Evolutionary conservation across 176 grass and related monocot species (phyloP).

Genomic region (Leersia perrieri): DNA sequence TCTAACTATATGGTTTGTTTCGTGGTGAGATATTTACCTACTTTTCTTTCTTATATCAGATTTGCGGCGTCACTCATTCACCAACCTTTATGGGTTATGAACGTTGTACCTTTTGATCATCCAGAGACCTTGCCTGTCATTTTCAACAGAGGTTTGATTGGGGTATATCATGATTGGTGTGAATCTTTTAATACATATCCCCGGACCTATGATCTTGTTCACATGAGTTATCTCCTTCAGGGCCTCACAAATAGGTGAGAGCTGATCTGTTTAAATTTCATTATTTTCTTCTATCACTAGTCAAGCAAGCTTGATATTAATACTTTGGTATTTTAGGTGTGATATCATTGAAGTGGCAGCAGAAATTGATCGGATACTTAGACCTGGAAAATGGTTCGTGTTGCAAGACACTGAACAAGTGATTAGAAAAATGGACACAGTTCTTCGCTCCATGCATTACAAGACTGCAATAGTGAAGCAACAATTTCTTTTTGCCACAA

Average conservation of each 20-base stretch:
- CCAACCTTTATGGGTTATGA: constrained; percentile 90
- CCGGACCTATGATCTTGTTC: constrained; percentile 89
- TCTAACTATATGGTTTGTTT: constrained; percentile 5
- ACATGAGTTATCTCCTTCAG: constrained; percentile 65
- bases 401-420: constrained; percentile 55
- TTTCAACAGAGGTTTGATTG: constrained; percentile 92
- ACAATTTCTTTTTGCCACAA: constrained; percentile 72
- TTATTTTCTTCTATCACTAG: not conserved
- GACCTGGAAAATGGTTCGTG: constrained; percentile 80
- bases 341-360: constrained; percentile 58
- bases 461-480: constrained; percentile 50
- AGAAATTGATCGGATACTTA: constrained; percentile 88
- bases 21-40: constrained; percentile 16
- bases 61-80: constrained; percentile 72
- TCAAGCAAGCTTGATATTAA: constrained; percentile 3
- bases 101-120: constrained; percentile 60
- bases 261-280: not conserved
- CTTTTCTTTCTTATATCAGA: constrained; percentile 47
- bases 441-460: constrained; percentile 75
- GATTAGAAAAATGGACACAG: constrained; percentile 57
- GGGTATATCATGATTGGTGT: constrained; percentile 95
- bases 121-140: constrained; percentile 73
- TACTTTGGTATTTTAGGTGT: constrained; percentile 55
- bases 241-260: constrained; percentile 65
- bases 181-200: constrained; percentile 94